Percentiles rank a stretch among this genome's conserved stretches.
Evolutionary conservation across 2,329 filamentous ascomycete genomes (phyloP).

Genomic region (Colletotrichum tanaceti): DNA sequence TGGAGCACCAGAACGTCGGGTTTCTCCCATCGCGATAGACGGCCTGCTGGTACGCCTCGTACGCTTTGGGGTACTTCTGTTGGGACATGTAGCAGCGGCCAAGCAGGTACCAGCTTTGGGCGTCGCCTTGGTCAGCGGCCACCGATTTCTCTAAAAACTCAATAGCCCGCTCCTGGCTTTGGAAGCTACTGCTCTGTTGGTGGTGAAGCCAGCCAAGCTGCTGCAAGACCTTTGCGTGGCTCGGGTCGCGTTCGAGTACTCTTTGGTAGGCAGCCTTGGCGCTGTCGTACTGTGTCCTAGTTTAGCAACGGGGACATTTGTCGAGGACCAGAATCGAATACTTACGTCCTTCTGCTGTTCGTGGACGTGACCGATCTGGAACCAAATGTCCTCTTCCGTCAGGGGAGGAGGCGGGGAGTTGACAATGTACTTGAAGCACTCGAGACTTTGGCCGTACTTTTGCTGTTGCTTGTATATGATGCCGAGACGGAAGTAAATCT

Average conservation of each 20-base stretch:
- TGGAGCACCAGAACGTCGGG: conserved; percentile 99
- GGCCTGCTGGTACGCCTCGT: conserved; percentile 98
- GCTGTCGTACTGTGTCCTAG: conserved; percentile 79
- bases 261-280: conserved; percentile 93
- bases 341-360: conserved; percentile 98
- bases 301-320: conserved; percentile 45
- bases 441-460: conserved; percentile 91
- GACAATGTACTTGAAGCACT: conserved; percentile 99
- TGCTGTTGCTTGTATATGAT: conserved; percentile 99
- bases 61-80: conserved; percentile 98
- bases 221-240: conserved; percentile 97
- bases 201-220: conserved; percentile 98
- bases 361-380: conserved; percentile 98
- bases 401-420: conserved; percentile 89
- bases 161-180: conserved; percentile 94
- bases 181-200: conserved; percentile 91
- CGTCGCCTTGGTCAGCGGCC: conserved; percentile 89
- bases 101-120: conserved; percentile 98
- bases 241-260: conserved; percentile 93
- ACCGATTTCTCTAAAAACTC: conserved; percentile 98
- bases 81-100: conserved; percentile 99
- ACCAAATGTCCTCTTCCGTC: conserved; percentile 99
- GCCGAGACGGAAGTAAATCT: conserved; percentile 98
- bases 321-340: conserved; percentile 47
- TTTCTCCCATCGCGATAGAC: conserved; percentile 98